Conservation (phyloP, 2,329 filamentous ascomycete species). For the Calonectria henricotiae region DNA sequence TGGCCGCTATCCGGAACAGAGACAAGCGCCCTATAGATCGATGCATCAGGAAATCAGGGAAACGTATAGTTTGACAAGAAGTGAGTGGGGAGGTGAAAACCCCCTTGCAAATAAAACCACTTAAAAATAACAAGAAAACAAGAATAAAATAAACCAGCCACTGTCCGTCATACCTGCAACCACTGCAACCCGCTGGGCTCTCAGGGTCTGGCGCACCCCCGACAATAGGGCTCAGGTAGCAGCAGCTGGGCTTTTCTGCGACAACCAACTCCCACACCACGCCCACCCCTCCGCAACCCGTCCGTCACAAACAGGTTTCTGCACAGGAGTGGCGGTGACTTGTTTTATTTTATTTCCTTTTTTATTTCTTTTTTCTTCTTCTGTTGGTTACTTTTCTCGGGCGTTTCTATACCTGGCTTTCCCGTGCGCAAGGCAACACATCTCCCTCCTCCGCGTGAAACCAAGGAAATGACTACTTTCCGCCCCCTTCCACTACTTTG, state of each 20-base stretch:
- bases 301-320: conserved; percentile 21
- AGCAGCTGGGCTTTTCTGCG: neutral
- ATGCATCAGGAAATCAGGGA: neutral
- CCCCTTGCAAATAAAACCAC: no score
- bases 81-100: neutral
- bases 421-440: neutral
- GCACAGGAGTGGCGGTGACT: conserved; percentile 17
- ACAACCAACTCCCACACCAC: neutral
- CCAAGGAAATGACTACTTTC: neutral
- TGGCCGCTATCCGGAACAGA: conserved; percentile 4
- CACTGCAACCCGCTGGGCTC: conserved; percentile 23
- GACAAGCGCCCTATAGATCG: conserved; percentile 4
- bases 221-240: neutral
- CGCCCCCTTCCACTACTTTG: neutral
- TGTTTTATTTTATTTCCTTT: neutral
- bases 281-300: neutral
- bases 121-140: neutral
- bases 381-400: neutral
- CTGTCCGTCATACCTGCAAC: conserved; percentile 19
- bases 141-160: neutral
- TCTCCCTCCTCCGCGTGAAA: conserved; percentile 1
- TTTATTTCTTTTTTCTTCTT: neutral
- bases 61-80: conserved; percentile 3
- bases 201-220: neutral
- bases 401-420: neutral